Evolutionary conservation across 805 yeast species (phyloP), one percentile per base, ranked within the genome.

Genomic region (Blastobotrys peoriensis): DNA sequence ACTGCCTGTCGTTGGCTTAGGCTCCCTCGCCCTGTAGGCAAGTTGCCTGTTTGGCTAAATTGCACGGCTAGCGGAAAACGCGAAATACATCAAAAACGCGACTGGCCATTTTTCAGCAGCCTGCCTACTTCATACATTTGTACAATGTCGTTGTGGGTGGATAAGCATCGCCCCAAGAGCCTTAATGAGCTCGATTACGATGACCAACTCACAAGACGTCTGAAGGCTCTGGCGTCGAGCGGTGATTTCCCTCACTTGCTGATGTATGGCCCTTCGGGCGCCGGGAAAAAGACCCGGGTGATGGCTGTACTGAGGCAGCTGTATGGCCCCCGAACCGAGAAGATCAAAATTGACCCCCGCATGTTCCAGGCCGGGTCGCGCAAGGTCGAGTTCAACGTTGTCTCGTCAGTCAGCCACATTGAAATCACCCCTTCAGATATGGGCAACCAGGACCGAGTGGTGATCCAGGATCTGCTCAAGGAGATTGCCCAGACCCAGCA

Each of bases 391-490:
- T 81, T 93, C 65, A 93, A 87, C 58, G 88, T 93, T 18, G 85
- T 93, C n/a, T 84, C 95, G 36, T 83, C 95, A 8, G 85, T 91
- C 0, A 79, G 82, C 60, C 99, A 93, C 65, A 66, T 89, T 50
- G 99, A 93, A 61, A 85, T 93, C 56, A 93, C 98, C 2, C 99
- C 99, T 5, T 78, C 93, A 48, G 98, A 93, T 65, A 83, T 93
- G 81, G 98, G 98, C 4, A 87, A 83, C 63, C 87, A 88, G 60
- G 99, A 93, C 65, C 74, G 98, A 50, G 82, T 93, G 41, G 96
- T 93, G 25, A 88, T 93, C 53, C 98, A 93, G 61, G 97, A 93
- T 57, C 67, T 93, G 49, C 72, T 93, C 55, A 93, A 93, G 58
- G 98, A 93, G 52, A 80, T 93, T 38, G 98, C 97, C 2, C 95